phyloP scores from a whole-genome alignment of 2,329 filamentous ascomycete species.

The Penicillium expansum region DNA sequence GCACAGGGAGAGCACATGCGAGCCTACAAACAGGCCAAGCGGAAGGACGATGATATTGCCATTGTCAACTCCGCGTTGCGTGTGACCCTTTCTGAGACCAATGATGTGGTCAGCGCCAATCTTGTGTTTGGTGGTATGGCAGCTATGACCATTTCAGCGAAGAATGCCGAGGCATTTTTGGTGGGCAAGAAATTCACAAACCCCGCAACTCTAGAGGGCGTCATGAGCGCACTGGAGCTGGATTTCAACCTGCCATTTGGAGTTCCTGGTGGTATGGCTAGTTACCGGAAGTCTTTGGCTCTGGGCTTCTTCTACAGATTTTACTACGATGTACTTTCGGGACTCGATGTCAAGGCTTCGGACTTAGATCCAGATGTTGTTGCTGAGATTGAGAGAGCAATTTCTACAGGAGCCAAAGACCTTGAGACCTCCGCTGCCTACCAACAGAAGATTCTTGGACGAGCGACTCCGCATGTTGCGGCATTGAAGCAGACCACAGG shows the following conservation, averaged over 20 bases:
- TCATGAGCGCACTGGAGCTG: conserved; percentile 81
- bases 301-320: conserved; percentile 96
- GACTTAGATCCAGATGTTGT: conserved; percentile 71
- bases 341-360: conserved; percentile 48
- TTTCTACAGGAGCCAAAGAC: conserved; percentile 79
- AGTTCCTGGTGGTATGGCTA: conserved; percentile 96
- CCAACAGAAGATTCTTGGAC: conserved; percentile 76
- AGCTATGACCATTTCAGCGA: conserved; percentile 82
- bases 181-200: conserved; percentile 76
- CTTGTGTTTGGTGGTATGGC: conserved; percentile 96
- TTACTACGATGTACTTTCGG: conserved; percentile 79
- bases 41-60: conserved; percentile 97
- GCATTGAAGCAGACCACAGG: conserved; percentile 92
- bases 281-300: conserved; percentile 86
- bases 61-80: conserved; percentile 89
- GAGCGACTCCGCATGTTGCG: conserved; percentile 81
- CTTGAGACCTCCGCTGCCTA: conserved; percentile 72
- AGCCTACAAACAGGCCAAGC: conserved; percentile 93
- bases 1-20: conserved; percentile 78
- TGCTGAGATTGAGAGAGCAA: conserved; percentile 77
- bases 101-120: conserved; percentile 70
- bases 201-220: conserved; percentile 78
- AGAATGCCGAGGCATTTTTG: conserved; percentile 70
- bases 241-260: conserved; percentile 89
- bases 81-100: conserved; percentile 65